These are phyloP conservation scores for Phialemoniopsis sp. DNA, from an alignment of 2,329 filamentous ascomycete species.

Conservation along the genomic window DNA sequence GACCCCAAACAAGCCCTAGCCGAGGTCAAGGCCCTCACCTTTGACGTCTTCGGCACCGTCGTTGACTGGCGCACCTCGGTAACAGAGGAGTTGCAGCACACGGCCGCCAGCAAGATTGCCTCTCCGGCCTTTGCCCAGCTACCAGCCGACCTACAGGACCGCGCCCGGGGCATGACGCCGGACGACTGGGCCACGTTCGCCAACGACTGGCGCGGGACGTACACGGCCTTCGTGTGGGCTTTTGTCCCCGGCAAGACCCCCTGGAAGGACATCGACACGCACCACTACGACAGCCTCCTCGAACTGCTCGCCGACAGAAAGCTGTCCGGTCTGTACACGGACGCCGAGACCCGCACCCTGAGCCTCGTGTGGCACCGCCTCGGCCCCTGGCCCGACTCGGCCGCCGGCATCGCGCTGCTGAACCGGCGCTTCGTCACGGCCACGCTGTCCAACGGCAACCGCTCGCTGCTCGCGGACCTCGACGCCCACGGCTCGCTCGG, in stretches of 20 bases:
- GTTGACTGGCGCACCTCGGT: conserved; percentile 75
- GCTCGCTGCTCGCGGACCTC: conserved; percentile 62
- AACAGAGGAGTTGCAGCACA: conserved; percentile 49
- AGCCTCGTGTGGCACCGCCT: conserved; percentile 70
- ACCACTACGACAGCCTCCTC: conserved; percentile 61
- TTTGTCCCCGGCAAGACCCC: conserved; percentile 41
- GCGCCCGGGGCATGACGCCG: conserved; percentile 31
- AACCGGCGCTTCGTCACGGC: conserved; percentile 50
- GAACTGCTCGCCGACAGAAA: conserved; percentile 51
- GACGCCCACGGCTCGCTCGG: conserved; percentile 51
- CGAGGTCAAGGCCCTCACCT: conserved; percentile 56
- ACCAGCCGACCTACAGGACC: conserved; percentile 38
- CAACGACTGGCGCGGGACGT: conserved; percentile 65
- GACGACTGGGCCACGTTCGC: conserved; percentile 63
- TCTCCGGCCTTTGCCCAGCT: conserved; percentile 40
- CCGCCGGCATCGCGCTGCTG: conserved; percentile 50
- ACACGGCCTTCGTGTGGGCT: conserved; percentile 53
- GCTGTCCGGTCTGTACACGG: conserved; percentile 55
- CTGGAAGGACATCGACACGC: conserved; percentile 70
- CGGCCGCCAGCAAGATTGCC: conserved; percentile 41
- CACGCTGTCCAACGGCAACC: conserved; percentile 74
- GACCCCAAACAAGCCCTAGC: not conserved
- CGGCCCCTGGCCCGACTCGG: conserved; percentile 63
- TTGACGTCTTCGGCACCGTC: conserved; percentile 77
- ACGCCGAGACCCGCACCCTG: conserved; percentile 56